A percentile compares a stretch with the other conserved stretches of the same genome.
phyloP scores from a whole-genome alignment of 208 protist species.

The Acanthamoeba royreba region DNA sequence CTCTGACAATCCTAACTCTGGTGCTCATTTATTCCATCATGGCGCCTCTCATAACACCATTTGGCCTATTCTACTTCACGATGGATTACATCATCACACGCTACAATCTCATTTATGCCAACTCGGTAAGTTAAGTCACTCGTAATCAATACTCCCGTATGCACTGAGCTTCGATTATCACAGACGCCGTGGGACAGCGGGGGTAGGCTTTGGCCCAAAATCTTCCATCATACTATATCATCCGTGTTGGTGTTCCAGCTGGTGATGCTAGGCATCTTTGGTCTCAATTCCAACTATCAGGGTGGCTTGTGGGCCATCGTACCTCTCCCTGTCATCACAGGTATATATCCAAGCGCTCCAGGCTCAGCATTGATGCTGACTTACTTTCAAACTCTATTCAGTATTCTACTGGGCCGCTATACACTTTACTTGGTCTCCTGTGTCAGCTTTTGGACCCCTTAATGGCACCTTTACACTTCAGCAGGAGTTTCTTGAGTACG shows the following conservation, averaged over 20 bases:
- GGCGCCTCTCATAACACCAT: neutral
- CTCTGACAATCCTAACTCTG: neutral
- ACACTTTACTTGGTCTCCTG: neutral
- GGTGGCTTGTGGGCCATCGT: neutral
- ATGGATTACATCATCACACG: constrained; percentile 14
- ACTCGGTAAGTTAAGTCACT: neutral
- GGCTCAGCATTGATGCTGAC: neutral
- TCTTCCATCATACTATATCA: constrained; percentile 31
- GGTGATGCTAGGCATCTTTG: constrained; percentile 6
- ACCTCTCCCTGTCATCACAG: neutral
- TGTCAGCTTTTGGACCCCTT: neutral
- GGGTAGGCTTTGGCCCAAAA: neutral
- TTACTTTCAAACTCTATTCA: too few relatives aligned
- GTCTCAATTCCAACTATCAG: constrained; percentile 3
- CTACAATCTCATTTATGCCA: constrained; percentile 46
- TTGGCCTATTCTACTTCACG: neutral
- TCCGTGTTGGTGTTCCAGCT: constrained; percentile 29
- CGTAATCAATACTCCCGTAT: neutral
- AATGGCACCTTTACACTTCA: constrained; percentile 14
- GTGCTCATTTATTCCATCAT: constrained; percentile 29
- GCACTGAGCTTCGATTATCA: too few relatives aligned
- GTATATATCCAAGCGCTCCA: neutral
- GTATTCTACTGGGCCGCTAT: neutral
- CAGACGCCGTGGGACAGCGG: constrained; percentile 34
- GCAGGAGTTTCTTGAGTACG: neutral